Evolutionary conservation across 345 rosid genomes (phyloP), one percentile per base, ranked within the genome.

Genomic region (Hibiscus trionum): DNA sequence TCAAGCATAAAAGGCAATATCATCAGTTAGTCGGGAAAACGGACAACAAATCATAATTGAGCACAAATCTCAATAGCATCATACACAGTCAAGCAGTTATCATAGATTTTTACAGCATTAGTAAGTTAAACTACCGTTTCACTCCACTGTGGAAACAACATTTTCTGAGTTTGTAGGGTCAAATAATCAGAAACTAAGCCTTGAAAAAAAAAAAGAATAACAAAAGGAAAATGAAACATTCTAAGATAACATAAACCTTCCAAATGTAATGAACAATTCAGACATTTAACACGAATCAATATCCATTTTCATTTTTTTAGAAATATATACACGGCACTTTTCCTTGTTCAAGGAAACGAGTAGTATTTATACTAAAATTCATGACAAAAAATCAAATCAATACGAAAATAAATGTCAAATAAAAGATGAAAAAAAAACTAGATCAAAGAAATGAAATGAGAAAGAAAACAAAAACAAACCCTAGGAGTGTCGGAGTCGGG

Each of bases 401-500:
- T 19, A 10, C 2, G 7, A 4, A 19, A 5, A 19, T 5, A 5
- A 11, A 39, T 35, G 39, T 35, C 39, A 35, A 39, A 17, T 1
- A 9, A 9, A 37, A 35, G 37, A 63, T 7, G 27, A 17, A 37
- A 21, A 5, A 5, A 11, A 39, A 52, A 52, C 79, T 73, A 86
- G 80, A 81, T 77, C 84, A 76, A 65, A 44, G 49, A 69, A 67
- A 56, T 11, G 3, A 26, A 33, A 52, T 4, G 17, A 61, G 4
- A 15, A 15, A 15, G 2, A 10, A n/a, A 21, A 21, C 24, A 17
- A 7, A 12, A 47, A 3, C 52, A 5, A 61, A 92, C 99, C 98
- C 85, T 83, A 44, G 91, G 94, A 65, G 90, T 80, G 72, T 92
- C 99, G 58, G 93, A 68, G 76, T 70, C 86, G 55, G 84, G 80